Evolutionary conservation across 768 basidiomycete genomes (phyloP).

Genomic region (Hygrophoropsis aurantiaca): DNA sequence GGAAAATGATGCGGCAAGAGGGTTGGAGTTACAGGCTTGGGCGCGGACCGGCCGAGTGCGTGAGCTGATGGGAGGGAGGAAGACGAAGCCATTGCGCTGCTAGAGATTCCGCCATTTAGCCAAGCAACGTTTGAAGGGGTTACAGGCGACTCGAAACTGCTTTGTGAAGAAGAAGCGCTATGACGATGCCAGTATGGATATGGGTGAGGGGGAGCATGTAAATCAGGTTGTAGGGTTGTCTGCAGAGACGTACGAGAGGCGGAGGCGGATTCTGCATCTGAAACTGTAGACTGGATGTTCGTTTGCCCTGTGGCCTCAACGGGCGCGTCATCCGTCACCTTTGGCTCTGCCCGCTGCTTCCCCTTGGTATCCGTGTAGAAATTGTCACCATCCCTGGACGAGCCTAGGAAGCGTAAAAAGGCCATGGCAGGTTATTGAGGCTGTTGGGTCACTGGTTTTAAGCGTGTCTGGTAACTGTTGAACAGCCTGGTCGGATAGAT

Average conservation of each 20-base stretch:
- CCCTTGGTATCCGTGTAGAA: slow-evolving; percentile 15
- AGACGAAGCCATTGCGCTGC: slow-evolving; percentile 11
- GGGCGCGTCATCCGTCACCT: background rate
- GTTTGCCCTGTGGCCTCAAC: slow-evolving; percentile 29
- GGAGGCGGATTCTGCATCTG: slow-evolving; percentile 18
- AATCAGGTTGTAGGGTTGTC: slow-evolving; percentile 28
- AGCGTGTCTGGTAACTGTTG: too few species aligned
- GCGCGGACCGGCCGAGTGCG: background rate
- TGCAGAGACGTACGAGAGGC: slow-evolving; percentile 20
- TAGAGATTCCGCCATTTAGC: slow-evolving; percentile 22
- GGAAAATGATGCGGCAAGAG: slow-evolving; percentile 25
- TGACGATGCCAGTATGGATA: slow-evolving; percentile 37
- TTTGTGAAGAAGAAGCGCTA: slow-evolving; percentile 26
- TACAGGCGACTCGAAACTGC: slow-evolving; percentile 30
- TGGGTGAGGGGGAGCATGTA: slow-evolving; percentile 30
- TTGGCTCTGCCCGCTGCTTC: slow-evolving; percentile 20
- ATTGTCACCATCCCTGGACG: slow-evolving; percentile 17
- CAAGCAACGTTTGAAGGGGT: slow-evolving; percentile 42
- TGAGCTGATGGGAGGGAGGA: background rate
- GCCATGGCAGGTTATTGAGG: too few species aligned
- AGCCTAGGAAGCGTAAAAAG: slow-evolving; percentile 22
- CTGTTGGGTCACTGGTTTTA: too few species aligned
- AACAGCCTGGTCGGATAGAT: too few species aligned
- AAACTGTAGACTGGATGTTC: slow-evolving; percentile 23
- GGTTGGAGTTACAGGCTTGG: slow-evolving; percentile 4